A percentile compares a stretch with the other conserved stretches of the same genome.
Evolutionary conservation across 176 grass and related monocot genomes (phyloP).

Genomic region (Triticum turgidum): DNA sequence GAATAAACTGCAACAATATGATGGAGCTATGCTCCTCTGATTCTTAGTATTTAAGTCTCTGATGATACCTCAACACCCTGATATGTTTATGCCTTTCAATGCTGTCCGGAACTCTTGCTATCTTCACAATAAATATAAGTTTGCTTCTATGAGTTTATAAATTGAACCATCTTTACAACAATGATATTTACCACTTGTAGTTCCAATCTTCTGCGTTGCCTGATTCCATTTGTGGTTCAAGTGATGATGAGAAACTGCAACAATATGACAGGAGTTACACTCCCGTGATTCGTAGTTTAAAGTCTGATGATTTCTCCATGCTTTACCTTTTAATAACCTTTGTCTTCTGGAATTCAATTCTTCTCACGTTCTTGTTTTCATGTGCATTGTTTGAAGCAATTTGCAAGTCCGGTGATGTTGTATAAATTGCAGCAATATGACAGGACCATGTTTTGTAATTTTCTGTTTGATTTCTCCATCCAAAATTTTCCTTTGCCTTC

Average conservation of each 20-base stretch:
- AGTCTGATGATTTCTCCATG: conserved; percentile 34
- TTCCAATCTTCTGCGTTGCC: background rate
- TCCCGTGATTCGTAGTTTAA: conserved; percentile 34
- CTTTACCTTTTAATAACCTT: background rate
- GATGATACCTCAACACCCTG: background rate
- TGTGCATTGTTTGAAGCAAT: too few relatives aligned
- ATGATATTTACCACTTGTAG: background rate
- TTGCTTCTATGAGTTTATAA: background rate
- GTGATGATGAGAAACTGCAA: conserved; percentile 46
- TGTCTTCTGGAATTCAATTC: background rate
- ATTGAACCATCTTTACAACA: too few relatives aligned
- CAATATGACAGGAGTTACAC: conserved; percentile 37
- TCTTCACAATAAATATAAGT: background rate
- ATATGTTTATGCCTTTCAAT: background rate
- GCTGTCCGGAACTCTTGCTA: background rate
- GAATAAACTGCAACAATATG: conserved; percentile 56
- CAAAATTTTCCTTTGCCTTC: too few relatives aligned
- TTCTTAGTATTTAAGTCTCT: conserved; percentile 51
- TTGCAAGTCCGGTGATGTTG: too few relatives aligned
- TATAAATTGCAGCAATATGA: conserved; percentile 48
- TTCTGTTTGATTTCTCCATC: conserved; percentile 28
- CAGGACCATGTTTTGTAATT: conserved; percentile 18
- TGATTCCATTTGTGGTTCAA: background rate
- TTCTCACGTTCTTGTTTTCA: too few relatives aligned
- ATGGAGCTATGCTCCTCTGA: conserved; percentile 11